Percentiles rank a stretch among this genome's conserved stretches.
Evolutionary conservation across 2,329 filamentous ascomycete species (phyloP).

Genomic region (Fusarium sp.): DNA sequence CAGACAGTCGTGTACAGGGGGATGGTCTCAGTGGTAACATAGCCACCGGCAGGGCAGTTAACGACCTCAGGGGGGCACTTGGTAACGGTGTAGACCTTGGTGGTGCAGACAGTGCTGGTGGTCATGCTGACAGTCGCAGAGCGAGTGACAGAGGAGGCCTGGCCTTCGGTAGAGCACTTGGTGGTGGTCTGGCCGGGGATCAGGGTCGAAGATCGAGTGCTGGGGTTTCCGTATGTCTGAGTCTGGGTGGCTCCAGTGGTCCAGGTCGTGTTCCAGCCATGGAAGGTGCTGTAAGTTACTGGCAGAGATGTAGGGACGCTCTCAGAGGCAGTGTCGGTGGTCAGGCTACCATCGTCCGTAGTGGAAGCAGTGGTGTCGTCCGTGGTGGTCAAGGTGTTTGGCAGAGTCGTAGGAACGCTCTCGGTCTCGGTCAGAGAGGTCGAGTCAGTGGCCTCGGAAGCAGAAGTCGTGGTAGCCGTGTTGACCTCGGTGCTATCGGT

Average conservation of each 20-base stretch:
- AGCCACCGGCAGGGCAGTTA: slow-evolving; percentile 49
- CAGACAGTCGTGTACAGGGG: slow-evolving; percentile 57
- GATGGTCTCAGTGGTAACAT: slow-evolving; percentile 52
- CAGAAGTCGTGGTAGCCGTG: neutral
- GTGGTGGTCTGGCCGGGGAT: slow-evolving; percentile 15
- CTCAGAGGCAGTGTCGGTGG: slow-evolving; percentile 4
- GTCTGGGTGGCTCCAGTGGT: slow-evolving; percentile 10
- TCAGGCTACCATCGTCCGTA: neutral
- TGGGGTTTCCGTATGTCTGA: slow-evolving; percentile 15
- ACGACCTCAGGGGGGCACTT: slow-evolving; percentile 57
- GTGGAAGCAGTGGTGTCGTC: neutral
- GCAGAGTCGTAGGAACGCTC: neutral
- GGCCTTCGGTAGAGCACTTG: slow-evolving; percentile 2
- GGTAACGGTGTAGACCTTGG: slow-evolving; percentile 61
- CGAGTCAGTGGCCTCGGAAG: neutral
- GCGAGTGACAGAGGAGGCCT: slow-evolving; percentile 13
- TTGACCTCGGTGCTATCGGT: neutral
- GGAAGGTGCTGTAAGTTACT: slow-evolving; percentile 27
- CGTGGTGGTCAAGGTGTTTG: neutral
- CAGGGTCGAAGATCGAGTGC: slow-evolving; percentile 6
- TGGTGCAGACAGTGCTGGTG: slow-evolving; percentile 52
- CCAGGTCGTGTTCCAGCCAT: slow-evolving; percentile 32
- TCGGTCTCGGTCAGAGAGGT: neutral
- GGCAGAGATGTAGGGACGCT: slow-evolving; percentile 10
- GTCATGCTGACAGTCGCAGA: slow-evolving; percentile 27